Conservation (phyloP, 192 early-diverging fungal genomes). For the Thoreauomyces humboldtii region DNA sequence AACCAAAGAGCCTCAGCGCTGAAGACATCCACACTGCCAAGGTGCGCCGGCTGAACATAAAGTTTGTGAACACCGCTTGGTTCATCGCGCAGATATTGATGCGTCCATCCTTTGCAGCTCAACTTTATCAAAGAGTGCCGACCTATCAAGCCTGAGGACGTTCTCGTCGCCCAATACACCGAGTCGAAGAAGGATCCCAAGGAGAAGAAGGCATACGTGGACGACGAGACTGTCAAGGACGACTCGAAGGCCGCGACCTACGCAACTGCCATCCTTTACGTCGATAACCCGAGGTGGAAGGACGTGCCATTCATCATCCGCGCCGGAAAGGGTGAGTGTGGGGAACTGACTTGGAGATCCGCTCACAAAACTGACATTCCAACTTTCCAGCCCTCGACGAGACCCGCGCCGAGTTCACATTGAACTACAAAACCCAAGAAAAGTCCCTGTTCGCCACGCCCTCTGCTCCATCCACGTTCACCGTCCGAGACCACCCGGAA, state of each 20-base stretch:
- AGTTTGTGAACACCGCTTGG: no score
- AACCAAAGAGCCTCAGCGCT: conserved; percentile 65
- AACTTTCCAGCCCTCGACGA: conserved; percentile 64
- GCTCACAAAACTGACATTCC: not conserved
- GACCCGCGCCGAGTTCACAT: conserved; percentile 77
- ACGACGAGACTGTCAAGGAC: conserved; percentile 35
- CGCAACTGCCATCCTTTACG: conserved; percentile 38
- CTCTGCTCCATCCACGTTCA: conserved; percentile 75
- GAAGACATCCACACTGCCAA: conserved; percentile 87
- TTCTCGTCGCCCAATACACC: conserved; percentile 29
- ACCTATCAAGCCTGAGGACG: conserved; percentile 39
- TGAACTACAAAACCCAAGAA: conserved; percentile 80
- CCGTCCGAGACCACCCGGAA: conserved; percentile 77
- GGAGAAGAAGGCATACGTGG: conserved; percentile 29
- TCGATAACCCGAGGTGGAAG: conserved; percentile 37
- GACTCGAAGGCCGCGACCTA: conserved; percentile 32
- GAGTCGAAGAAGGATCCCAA: conserved; percentile 24
- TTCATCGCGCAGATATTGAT: not conserved
- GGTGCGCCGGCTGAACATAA: conserved; percentile 25
- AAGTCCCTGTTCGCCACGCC: conserved; percentile 64
- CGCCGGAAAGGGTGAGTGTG: conserved; percentile 62
- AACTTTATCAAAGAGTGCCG: conserved; percentile 20
- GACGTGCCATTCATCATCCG: conserved; percentile 68
- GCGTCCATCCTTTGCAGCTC: conserved; percentile 38
- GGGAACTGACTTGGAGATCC: no score